Evolutionary conservation across 83 land plant genomes (phyloP).

Genomic region (Picea engelmannii): DNA sequence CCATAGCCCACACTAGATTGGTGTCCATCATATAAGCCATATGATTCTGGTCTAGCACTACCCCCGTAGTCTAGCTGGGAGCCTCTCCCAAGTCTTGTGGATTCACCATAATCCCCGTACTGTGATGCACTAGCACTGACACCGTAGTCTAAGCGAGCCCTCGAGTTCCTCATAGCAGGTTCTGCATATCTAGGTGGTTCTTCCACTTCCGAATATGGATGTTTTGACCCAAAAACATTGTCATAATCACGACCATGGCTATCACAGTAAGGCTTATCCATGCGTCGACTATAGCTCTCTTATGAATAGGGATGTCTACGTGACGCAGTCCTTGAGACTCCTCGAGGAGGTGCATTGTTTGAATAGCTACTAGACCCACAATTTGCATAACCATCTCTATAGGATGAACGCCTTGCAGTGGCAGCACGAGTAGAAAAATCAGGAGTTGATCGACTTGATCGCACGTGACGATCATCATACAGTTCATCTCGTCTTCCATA

Average conservation of each 20-base stretch:
- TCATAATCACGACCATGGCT: constrained; percentile 69
- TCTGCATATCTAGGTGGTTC: constrained; percentile 46
- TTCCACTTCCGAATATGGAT: constrained; percentile 68
- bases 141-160: constrained; percentile 73
- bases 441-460: constrained; percentile 38
- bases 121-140: too few species aligned
- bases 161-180: constrained; percentile 50
- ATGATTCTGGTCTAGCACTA: constrained; percentile 43
- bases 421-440: constrained; percentile 59
- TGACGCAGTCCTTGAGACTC: constrained; percentile 31
- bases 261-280: constrained; percentile 63
- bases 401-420: constrained; percentile 52
- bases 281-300: constrained; percentile 53
- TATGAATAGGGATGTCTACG: constrained; percentile 63
- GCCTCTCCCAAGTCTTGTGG: constrained; percentile 51
- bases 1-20: constrained; percentile 59
- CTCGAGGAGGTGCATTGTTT: constrained; percentile 38
- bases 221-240: constrained; percentile 69
- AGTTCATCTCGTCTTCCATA: constrained; percentile 39
- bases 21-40: constrained; percentile 55
- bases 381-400: constrained; percentile 71
- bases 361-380: constrained; percentile 42
- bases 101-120: constrained; percentile 57
- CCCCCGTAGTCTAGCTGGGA: constrained; percentile 46
- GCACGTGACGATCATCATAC: constrained; percentile 35